Evolutionary conservation across 2,329 filamentous ascomycete genomes (phyloP).

Genomic region (Fusarium sp.): DNA sequence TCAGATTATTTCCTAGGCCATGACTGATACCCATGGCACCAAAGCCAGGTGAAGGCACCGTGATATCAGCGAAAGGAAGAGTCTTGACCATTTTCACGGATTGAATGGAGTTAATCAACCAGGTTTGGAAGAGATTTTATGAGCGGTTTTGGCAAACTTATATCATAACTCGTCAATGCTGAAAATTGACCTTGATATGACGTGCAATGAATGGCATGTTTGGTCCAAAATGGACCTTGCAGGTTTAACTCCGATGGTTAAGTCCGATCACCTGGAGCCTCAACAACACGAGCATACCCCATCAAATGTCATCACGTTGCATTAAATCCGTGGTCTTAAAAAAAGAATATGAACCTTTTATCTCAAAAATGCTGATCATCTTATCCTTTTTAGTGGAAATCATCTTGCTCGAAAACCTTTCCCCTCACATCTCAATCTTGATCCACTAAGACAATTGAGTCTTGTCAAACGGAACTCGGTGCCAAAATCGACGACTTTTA

Average conservation of each 20-base stretch:
- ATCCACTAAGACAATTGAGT: not conserved
- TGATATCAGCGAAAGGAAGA: not conserved
- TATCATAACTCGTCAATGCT: not conserved
- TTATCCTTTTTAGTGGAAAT: not conserved
- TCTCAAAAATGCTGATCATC: not conserved
- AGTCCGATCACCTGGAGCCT: not conserved
- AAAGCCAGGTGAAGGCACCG: conserved; percentile 1
- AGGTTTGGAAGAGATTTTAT: not conserved
- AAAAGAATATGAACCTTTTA: not conserved
- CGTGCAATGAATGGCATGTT: not conserved
- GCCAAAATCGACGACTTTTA: accelerated
- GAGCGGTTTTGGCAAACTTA: not conserved
- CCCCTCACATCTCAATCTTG: not conserved
- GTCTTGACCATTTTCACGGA: not conserved
- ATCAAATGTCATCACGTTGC: not conserved
- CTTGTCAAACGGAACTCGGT: not conserved
- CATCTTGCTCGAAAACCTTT: not conserved
- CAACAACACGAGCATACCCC: not conserved
- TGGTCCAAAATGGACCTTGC: not conserved
- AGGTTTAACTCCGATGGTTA: not conserved
- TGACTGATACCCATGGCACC: conserved; percentile 8
- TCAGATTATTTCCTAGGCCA: not conserved
- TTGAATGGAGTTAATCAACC: too few species aligned
- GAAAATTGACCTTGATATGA: not conserved
- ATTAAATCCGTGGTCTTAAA: not conserved